Conservation (phyloP, 1,284 basidiomycete genomes). For the Trametes hirsuta region DNA sequence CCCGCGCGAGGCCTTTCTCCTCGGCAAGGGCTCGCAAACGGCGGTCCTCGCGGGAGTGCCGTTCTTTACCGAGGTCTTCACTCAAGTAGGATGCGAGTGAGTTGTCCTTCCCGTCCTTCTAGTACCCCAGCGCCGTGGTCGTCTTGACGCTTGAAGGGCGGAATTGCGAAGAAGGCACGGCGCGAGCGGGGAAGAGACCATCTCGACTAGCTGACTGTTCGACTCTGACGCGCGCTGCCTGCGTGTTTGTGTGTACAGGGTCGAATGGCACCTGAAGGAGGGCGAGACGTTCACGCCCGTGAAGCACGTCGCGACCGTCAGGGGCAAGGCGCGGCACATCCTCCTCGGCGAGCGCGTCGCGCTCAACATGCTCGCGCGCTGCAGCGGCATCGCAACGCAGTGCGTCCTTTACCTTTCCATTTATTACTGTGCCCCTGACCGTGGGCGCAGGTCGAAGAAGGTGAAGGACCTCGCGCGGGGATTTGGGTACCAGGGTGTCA, state of each 20-base stretch:
- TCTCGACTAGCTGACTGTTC: too few species aligned
- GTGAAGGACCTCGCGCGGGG: constrained; percentile 82
- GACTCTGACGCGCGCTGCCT: too few species aligned
- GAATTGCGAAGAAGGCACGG: too few species aligned
- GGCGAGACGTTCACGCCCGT: constrained; percentile 80
- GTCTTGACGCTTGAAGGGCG: too few species aligned
- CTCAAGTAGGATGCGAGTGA: constrained; percentile 87
- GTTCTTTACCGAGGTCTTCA: constrained; percentile 95
- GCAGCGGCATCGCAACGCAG: constrained; percentile 97
- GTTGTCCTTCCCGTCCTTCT: constrained; percentile 36
- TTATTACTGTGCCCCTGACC: neutral
- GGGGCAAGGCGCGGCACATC: constrained; percentile 85
- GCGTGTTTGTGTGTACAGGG: constrained; percentile 48
- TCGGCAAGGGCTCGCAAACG: constrained; percentile 77
- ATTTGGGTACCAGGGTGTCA: constrained; percentile 85
- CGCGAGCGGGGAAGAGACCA: too few species aligned
- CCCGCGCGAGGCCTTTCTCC: constrained; percentile 83
- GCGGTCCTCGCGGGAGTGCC: constrained; percentile 95
- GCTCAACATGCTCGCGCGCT: constrained; percentile 92
- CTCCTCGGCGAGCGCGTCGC: constrained; percentile 96
- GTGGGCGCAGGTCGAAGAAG: constrained; percentile 64
- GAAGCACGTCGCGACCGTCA: constrained; percentile 91
- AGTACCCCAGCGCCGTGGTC: too few species aligned
- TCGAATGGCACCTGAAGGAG: constrained; percentile 92
- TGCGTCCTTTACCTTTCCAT: constrained; percentile 40